Percentiles rank a stretch among this genome's conserved stretches.
phyloP scores from a whole-genome alignment of 805 yeast species.

The Saturnispora mendoncae region DNA sequence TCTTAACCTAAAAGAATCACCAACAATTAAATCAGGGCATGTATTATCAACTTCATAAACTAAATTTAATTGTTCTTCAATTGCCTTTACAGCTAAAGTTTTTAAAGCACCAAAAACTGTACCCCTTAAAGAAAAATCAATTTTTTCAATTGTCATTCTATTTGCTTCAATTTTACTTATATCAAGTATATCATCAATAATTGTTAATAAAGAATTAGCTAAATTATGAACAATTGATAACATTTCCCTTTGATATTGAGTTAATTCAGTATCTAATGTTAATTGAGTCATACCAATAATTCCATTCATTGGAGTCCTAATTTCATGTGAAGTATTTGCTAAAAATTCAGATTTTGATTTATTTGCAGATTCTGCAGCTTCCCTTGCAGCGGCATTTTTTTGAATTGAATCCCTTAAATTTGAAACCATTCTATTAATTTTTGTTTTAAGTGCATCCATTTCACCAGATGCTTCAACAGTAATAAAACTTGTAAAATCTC shows the following conservation, averaged over 20 bases:
- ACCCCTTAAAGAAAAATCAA: conserved; percentile 77
- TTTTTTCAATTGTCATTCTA: conserved; percentile 86
- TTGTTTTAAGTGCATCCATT: conserved; percentile 64
- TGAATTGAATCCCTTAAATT: conserved; percentile 83
- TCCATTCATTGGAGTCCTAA: conserved; percentile 89
- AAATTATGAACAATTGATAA: conserved; percentile 79
- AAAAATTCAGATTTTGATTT: conserved; percentile 83
- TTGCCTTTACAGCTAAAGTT: conserved; percentile 83
- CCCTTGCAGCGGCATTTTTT: conserved; percentile 87
- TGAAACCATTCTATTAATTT: conserved; percentile 74
- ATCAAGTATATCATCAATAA: conserved; percentile 84
- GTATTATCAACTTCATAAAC: conserved; percentile 77
- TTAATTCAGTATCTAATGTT: conserved; percentile 78
- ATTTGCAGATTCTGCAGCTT: conserved; percentile 88
- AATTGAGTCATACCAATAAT: conserved; percentile 89
- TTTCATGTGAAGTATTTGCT: conserved; percentile 84
- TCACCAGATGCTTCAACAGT: conserved; percentile 91
- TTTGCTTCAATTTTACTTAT: conserved; percentile 90
- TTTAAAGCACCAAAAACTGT: conserved; percentile 86
- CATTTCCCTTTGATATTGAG: conserved; percentile 91
- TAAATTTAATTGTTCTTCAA: conserved; percentile 73
- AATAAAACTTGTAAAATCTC: conserved; percentile 82
- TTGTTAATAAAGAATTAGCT: conserved; percentile 77
- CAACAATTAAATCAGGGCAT: conserved; percentile 79
- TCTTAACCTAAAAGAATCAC: conserved; percentile 81